phyloP scores from a whole-genome alignment of 2,329 filamentous ascomycete species.

The Aspergillus pseudotamarii region DNA sequence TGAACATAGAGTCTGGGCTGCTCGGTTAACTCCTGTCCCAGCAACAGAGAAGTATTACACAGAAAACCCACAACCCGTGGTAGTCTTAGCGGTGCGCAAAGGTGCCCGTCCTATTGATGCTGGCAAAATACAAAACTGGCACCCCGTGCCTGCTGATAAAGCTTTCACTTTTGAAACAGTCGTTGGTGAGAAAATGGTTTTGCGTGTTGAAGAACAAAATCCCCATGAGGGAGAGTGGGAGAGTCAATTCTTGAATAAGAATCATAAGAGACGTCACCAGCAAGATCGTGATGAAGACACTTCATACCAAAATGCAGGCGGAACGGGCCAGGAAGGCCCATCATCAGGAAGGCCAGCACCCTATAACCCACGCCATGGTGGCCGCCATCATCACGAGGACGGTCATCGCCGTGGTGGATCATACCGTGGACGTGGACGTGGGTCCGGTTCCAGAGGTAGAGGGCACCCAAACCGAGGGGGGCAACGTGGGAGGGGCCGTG shows the following conservation, averaged over 20 bases:
- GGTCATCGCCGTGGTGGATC: slow-evolving; percentile 41
- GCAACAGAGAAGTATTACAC: slow-evolving; percentile 71
- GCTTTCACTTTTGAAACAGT: slow-evolving; percentile 77
- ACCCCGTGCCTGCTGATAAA: slow-evolving; percentile 70
- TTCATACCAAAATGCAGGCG: slow-evolving; percentile 27
- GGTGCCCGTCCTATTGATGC: slow-evolving; percentile 78
- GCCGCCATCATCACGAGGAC: slow-evolving; percentile 46
- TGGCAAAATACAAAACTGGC: slow-evolving; percentile 80
- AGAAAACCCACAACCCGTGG: slow-evolving; percentile 74
- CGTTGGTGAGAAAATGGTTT: slow-evolving; percentile 82
- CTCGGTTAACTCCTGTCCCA: slow-evolving; percentile 72
- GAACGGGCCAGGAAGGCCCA: slow-evolving; percentile 29
- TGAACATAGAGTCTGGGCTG: slow-evolving; percentile 87
- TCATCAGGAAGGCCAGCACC: slow-evolving; percentile 26
- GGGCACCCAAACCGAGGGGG: slow-evolving; percentile 41
- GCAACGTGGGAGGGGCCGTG: slow-evolving; percentile 50
- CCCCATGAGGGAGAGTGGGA: slow-evolving; percentile 65
- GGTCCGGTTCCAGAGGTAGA: slow-evolving; percentile 42
- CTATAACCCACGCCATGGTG: slow-evolving; percentile 32
- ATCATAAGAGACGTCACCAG: slow-evolving; percentile 60
- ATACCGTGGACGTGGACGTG: slow-evolving; percentile 39
- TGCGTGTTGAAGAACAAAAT: slow-evolving; percentile 77
- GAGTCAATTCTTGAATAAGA: slow-evolving; percentile 62
- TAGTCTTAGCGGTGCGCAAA: slow-evolving; percentile 80
- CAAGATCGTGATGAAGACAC: slow-evolving; percentile 60